Percentiles rank a stretch among this genome's conserved stretches.
Evolutionary conservation across 1,139 yeast genomes (phyloP).

Genomic region (Candida freyschussii): DNA sequence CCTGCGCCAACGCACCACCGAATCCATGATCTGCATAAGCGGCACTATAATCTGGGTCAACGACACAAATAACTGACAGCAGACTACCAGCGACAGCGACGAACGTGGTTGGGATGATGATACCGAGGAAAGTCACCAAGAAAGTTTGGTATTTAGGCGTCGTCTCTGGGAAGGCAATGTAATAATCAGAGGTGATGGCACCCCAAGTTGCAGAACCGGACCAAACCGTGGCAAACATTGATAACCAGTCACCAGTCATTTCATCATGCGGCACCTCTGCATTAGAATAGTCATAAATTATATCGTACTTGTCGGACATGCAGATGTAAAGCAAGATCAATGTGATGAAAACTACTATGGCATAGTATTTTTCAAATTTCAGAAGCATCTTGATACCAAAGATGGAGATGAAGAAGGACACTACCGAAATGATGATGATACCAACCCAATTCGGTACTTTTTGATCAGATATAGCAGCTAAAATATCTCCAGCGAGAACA

Average conservation of each 20-base stretch:
- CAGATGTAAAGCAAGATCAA: conserved; percentile 67
- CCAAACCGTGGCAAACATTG: conserved; percentile 70
- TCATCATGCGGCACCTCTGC: conserved; percentile 36
- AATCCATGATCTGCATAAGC: conserved; percentile 61
- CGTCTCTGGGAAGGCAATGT: conserved; percentile 73
- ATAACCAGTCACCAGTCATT: conserved; percentile 61
- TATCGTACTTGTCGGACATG: conserved; percentile 47
- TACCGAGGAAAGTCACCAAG: conserved; percentile 61
- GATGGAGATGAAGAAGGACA: conserved; percentile 62
- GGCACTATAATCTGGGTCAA: conserved; percentile 52
- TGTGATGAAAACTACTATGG: conserved; percentile 66
- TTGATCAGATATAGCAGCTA: conserved; percentile 57
- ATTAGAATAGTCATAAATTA: conserved; percentile 28
- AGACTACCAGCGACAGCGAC: conserved; percentile 72
- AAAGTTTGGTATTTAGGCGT: conserved; percentile 57
- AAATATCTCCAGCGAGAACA: conserved; percentile 81
- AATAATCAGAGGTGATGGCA: conserved; percentile 80
- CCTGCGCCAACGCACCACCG: conserved; percentile 70
- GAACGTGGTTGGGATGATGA: conserved; percentile 67
- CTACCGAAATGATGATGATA: conserved; percentile 59
- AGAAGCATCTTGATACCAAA: conserved; percentile 73
- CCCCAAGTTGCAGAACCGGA: conserved; percentile 92
- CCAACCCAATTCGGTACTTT: conserved; percentile 69
- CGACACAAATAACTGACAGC: conserved; percentile 62
- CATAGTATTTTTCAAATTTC: conserved; percentile 61